A percentile compares a stretch with the other conserved stretches of the same genome.
Conservation (phyloP, 345 rosid genomes). For the Dipteronia sinensis region DNA sequence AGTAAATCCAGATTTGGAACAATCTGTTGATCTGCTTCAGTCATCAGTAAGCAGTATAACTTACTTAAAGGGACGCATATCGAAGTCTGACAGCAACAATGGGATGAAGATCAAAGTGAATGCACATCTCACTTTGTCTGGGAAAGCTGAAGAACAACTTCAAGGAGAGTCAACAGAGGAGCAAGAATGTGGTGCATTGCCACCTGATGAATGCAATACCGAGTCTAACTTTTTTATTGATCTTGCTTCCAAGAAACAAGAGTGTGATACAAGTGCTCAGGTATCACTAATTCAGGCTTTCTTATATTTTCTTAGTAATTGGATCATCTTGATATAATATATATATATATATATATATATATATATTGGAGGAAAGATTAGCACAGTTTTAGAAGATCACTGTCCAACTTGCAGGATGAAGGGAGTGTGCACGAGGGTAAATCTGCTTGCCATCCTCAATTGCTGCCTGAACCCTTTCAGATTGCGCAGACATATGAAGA, state of each 20-base stretch:
- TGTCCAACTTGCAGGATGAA: constrained; percentile 16
- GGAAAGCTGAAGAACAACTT: constrained; percentile 24
- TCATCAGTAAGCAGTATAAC: constrained; percentile 21
- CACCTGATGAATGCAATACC: constrained; percentile 23
- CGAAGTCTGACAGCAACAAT: constrained; percentile 20
- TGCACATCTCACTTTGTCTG: constrained; percentile 4
- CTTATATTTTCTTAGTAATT: neutral
- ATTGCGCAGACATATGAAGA: constrained; percentile 28
- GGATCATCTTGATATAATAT: neutral
- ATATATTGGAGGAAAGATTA: constrained; percentile 1
- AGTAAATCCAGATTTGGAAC: constrained; percentile 14
- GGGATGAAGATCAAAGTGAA: constrained; percentile 13
- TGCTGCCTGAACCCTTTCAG: constrained; percentile 18
- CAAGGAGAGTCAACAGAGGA: constrained; percentile 19
- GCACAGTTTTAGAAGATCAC: neutral
- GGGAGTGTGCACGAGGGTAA: constrained; percentile 8
- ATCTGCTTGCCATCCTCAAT: constrained; percentile 18
- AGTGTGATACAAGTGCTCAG: constrained; percentile 28
- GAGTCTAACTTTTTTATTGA: constrained; percentile 26
- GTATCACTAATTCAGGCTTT: constrained; percentile 24
- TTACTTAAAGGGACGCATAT: constrained; percentile 8
- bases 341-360: too few relatives aligned
- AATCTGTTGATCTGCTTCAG: constrained; percentile 21
- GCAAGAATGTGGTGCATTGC: constrained; percentile 6
- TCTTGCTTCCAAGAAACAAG: constrained; percentile 29